Percentiles rank a stretch among this genome's conserved stretches.
phyloP scores from a whole-genome alignment of 2,329 filamentous ascomycete species.

The Colletotrichum neosansevieriae region DNA sequence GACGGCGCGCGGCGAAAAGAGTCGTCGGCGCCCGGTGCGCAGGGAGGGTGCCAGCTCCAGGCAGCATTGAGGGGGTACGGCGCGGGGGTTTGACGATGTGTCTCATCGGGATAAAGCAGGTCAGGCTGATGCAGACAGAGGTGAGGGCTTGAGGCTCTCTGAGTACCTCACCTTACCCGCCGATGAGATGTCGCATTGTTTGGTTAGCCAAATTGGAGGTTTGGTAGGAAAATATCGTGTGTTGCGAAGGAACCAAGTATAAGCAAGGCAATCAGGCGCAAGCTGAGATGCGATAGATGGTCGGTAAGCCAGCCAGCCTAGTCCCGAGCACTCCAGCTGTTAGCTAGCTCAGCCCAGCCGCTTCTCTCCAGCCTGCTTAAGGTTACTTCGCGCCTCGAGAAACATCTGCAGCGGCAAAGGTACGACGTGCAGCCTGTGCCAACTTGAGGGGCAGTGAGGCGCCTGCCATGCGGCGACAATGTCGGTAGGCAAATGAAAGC shows the following conservation, averaged over 20 bases:
- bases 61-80: constrained; percentile 19
- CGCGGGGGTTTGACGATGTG: constrained; percentile 27
- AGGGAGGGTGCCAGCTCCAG: constrained; percentile 34
- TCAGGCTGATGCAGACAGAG: not conserved
- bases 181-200: no score
- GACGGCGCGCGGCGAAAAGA: constrained; percentile 23
- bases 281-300: constrained; percentile 2
- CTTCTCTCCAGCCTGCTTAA: constrained; percentile 11
- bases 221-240: not conserved
- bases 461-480: not conserved
- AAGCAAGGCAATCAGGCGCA: not conserved
- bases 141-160: not conserved
- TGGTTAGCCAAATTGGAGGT: no score
- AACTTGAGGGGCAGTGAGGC: not conserved
- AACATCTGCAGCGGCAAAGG: constrained; percentile 17
- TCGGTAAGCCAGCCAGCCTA: constrained; percentile 11
- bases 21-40: constrained; percentile 13
- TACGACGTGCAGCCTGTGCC: constrained; percentile 16
- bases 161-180: not conserved
- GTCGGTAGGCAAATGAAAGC: not conserved
- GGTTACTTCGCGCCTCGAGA: constrained; percentile 27
- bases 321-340: not conserved
- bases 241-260: not conserved
- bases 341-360: not conserved
- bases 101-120: constrained; percentile 22